Base-by-base conservation (phyloP, 2,329 filamentous ascomycete genomes). In the Tolypocladium endophyticum region DNA sequence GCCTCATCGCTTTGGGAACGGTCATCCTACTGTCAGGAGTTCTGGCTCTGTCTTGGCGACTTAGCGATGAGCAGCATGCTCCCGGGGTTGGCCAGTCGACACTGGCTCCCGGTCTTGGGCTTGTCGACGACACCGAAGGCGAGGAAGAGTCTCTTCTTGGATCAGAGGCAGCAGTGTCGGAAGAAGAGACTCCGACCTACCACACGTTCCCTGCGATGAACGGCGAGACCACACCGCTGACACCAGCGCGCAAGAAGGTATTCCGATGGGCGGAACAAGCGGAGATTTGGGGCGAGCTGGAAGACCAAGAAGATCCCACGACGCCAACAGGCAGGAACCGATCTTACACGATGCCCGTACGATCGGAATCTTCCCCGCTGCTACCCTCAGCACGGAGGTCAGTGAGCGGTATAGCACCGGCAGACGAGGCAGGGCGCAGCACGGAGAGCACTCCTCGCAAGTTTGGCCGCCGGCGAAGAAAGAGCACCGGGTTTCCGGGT, bases 31-130 rank as follows among this genome's bases (percentile, higher is more conserved):
- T 99, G 0, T 85, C 86, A 0, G 94, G 94, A 52, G 94, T 99
- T 2, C 80, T 97, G 20, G 92, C 92, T 47, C 80, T 99, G 4
- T 97, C 92, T 39, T 97, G 94, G 93, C 87, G 94, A 61, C 81
- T 99, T 59, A 90, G 89, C 70, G 89, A 93, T 68, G 87, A 88
- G 65, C 86, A 87, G 67, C 83, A 81, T 64, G 80, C 79, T 47
- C 85, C 82, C 3, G 81, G 75, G 38, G 81, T 82, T 55, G 79
- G 82, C 2, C 82, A 86, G 70, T 90, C 88, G 0, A 85, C 86
- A 1, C 80, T 97, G 25, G 85, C 90, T 0, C 92, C 92, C 1
- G 92, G 92, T 6, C 81, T 97, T 60, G 92, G 90, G 36, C 82
- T 95, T 28, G 81, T 95, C 45, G 88, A 92, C 61, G 85, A 88